Evolutionary conservation across 2,329 filamentous ascomycete genomes (phyloP).

Genomic region (Alternaria longipes): DNA sequence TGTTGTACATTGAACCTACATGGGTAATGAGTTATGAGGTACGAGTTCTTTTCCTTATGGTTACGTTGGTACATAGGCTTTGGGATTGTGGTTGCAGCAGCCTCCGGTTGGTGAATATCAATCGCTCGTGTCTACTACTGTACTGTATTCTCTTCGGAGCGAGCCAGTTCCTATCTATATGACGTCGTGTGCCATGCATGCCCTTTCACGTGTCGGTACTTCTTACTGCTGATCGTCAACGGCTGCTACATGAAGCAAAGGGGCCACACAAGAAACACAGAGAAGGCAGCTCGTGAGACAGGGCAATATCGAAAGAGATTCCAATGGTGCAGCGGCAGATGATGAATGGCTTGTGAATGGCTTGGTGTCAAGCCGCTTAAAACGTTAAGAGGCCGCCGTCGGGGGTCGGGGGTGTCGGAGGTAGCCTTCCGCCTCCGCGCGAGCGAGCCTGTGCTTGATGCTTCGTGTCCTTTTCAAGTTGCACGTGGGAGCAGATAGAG

Average conservation of each 20-base stretch:
- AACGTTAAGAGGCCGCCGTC: slow-evolving; percentile 2
- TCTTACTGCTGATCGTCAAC: too few species aligned
- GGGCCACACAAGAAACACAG: not conserved
- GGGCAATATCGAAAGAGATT: slow-evolving; percentile 8
- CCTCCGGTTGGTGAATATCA: not conserved
- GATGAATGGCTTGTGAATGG: not conserved
- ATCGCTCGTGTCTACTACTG: not conserved
- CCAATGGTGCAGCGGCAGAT: slow-evolving; percentile 9
- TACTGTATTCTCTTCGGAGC: not conserved
- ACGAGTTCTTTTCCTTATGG: not conserved
- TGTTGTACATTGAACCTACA: not conserved
- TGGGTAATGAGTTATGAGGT: not conserved
- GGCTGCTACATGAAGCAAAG: too few species aligned
- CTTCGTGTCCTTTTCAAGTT: slow-evolving; percentile 18
- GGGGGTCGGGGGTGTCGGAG: slow-evolving; percentile 20
- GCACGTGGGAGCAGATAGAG: not conserved
- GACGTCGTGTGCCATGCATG: not conserved
- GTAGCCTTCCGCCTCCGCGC: slow-evolving; percentile 19
- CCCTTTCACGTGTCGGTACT: too few species aligned
- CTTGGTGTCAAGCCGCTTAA: slow-evolving; percentile 9
- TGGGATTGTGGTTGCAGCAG: not conserved
- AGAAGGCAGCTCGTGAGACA: not conserved
- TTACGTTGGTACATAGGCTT: too few species aligned
- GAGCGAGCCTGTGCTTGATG: slow-evolving; percentile 20
- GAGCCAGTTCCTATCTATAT: not conserved